phyloP scores from a whole-genome alignment of 441 rosid species.

The Manihot esculenta region DNA sequence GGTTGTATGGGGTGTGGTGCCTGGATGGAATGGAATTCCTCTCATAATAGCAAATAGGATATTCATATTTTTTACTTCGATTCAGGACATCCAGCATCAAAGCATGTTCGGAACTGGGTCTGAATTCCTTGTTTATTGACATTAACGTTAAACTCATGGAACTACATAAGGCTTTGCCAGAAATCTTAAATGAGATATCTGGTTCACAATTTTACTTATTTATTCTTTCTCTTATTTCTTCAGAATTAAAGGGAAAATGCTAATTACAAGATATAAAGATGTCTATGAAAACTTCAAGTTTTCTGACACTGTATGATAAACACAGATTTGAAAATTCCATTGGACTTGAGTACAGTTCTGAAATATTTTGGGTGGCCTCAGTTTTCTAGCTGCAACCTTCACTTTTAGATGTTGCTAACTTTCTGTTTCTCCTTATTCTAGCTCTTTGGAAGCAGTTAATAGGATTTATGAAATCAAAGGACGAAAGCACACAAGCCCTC shows the following conservation, averaged over 20 bases:
- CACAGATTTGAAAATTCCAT: no score
- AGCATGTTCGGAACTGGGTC: background rate
- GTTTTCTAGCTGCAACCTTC: slow-evolving; percentile 5
- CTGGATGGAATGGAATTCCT: background rate
- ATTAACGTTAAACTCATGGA: background rate
- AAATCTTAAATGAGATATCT: slow-evolving; percentile 2
- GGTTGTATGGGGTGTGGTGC: background rate
- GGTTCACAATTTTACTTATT: background rate
- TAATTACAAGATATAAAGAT: background rate
- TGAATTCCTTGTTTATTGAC: background rate
- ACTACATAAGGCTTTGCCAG: background rate
- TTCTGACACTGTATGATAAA: no score
- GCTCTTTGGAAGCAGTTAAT: slow-evolving; percentile 70
- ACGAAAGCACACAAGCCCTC: slow-evolving; percentile 78
- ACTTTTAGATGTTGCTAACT: slow-evolving; percentile 1
- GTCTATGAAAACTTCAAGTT: background rate
- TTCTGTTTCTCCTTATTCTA: slow-evolving; percentile 25
- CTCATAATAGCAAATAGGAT: background rate
- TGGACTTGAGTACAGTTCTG: background rate
- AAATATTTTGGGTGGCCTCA: background rate
- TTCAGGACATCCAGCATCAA: background rate
- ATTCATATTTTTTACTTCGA: background rate
- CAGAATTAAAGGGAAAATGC: background rate
- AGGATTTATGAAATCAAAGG: slow-evolving; percentile 92
- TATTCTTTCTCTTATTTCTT: background rate